Evolutionary conservation across 1,139 yeast species (phyloP).

Genomic region (Lodderomyces theae): DNA sequence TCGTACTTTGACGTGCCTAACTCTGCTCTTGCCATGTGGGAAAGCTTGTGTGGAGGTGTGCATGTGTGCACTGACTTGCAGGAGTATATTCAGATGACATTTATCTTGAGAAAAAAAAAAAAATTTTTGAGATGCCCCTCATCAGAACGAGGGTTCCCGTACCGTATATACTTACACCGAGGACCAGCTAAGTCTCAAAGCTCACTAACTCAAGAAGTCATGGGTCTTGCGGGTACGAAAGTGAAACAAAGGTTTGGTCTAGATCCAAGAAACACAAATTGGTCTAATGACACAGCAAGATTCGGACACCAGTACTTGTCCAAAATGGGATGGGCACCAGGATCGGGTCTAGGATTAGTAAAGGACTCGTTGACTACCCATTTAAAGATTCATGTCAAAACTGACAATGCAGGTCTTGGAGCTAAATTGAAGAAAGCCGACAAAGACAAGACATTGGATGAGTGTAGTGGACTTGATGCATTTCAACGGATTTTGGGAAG

Average conservation of each 20-base stretch:
- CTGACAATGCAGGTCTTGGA: constrained; percentile 83
- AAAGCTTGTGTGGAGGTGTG: too few relatives aligned
- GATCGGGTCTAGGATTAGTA: constrained; percentile 77
- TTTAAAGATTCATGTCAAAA: constrained; percentile 76
- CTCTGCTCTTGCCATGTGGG: too few relatives aligned
- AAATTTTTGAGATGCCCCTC: too few relatives aligned
- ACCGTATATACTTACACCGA: background rate
- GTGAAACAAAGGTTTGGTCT: constrained; percentile 82
- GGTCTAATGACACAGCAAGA: constrained; percentile 85
- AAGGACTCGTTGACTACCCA: constrained; percentile 69
- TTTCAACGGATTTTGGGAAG: constrained; percentile 89
- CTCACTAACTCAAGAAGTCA: constrained; percentile 17
- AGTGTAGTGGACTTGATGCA: constrained; percentile 88
- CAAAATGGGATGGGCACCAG: constrained; percentile 89
- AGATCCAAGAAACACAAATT: constrained; percentile 91
- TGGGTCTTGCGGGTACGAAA: constrained; percentile 90
- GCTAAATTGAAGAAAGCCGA: constrained; percentile 61
- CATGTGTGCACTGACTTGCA: too few relatives aligned
- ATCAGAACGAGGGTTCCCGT: too few relatives aligned
- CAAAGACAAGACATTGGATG: constrained; percentile 56
- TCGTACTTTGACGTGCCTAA: too few relatives aligned
- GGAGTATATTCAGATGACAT: too few relatives aligned
- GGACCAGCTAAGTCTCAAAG: too few relatives aligned
- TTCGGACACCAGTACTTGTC: constrained; percentile 87
- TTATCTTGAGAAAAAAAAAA: too few relatives aligned